Base-by-base conservation (phyloP, 192 early-diverging fungal genomes). In the Entomortierella lignicola region DNA sequence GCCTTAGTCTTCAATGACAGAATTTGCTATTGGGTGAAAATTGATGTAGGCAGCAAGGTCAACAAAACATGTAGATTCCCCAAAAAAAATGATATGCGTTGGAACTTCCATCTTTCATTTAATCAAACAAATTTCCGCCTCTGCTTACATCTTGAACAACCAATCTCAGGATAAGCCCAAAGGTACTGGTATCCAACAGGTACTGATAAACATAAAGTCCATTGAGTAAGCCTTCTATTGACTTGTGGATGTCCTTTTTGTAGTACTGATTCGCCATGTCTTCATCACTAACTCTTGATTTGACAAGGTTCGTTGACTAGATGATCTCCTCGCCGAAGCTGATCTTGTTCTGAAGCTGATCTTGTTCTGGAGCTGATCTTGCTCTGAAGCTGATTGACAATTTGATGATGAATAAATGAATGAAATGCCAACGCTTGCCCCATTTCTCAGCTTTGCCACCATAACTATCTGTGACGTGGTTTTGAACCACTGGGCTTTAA, bases 191-290 rank as follows among this genome's bases (percentile, higher is more conserved):
- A 23, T 79, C 75, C 50, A 79, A 27, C 23, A 79, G 34, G 20
- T 79, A 79, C 6, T 69, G 51, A 41, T 79, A 79, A 25, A 79
- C 75, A 63, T 60, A 79, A 23, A 79, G 67, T 0, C 66, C 68
- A 32, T 70, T 69, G 31, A 79, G 63, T 15, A 79, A 44, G 0
- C 48, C 63, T 11, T 79, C 75, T 55, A 79, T 60, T 15, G 75
- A 79, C 68, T 70, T 69, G 51, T 66, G 66, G 43, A 69, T 59
- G 57, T 79, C 75, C 52, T 70, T 79, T 31, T 54, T 53, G 32
- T 60, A 79, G 53, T 66, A 79, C 11, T 48, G 54, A 20, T 54
- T 65, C 11, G 63, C 48, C 67, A 70, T 79, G 39, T 31, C 21
- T 13, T n/a, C 42, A 66, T 32, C 21, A 54, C 25, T 66, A 8